Evolutionary conservation across 2,329 filamentous ascomycete genomes (phyloP).

Genomic region (Sporothrix brasiliensis): DNA sequence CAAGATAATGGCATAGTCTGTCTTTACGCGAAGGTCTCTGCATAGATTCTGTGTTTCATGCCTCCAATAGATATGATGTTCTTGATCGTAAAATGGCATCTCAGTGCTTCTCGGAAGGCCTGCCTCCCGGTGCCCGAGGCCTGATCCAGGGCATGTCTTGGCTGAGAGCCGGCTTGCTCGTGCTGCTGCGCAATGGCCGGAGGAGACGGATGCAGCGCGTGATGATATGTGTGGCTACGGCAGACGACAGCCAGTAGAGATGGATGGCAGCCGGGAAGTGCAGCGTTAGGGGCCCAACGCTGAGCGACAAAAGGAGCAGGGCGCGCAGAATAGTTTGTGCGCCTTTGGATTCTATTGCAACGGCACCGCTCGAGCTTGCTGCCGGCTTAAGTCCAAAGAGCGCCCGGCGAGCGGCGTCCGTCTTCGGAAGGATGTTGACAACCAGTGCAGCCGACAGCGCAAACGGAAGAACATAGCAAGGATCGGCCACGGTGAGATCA

Average conservation of each 20-base stretch:
- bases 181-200: slow-evolving; percentile 38
- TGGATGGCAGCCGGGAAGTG: slow-evolving; percentile 49
- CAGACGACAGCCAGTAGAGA: slow-evolving; percentile 50
- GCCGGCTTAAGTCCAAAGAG: slow-evolving; percentile 38
- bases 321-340: slow-evolving; percentile 38
- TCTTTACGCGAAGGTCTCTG: not conserved
- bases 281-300: slow-evolving; percentile 46
- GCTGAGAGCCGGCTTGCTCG: slow-evolving; percentile 36
- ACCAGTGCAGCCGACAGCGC: slow-evolving; percentile 45
- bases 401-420: slow-evolving; percentile 35
- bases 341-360: not conserved
- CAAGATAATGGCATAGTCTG: not conserved
- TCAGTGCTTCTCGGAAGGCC: not conserved
- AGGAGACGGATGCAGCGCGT: slow-evolving; percentile 35
- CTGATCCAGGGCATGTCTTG: slow-evolving; percentile 33
- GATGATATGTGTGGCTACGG: slow-evolving; percentile 38
- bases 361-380: not conserved
- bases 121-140: slow-evolving; percentile 16
- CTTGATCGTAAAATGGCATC: not conserved
- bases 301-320: slow-evolving; percentile 41
- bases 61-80: not conserved
- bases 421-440: slow-evolving; percentile 43
- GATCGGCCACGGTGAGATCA: slow-evolving; percentile 57
- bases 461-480: slow-evolving; percentile 53
- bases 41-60: not conserved